Evolutionary conservation across 2,329 filamentous ascomycete genomes (phyloP), one percentile per base, ranked within the genome.

Genomic region (Aspergillus vadensis): DNA sequence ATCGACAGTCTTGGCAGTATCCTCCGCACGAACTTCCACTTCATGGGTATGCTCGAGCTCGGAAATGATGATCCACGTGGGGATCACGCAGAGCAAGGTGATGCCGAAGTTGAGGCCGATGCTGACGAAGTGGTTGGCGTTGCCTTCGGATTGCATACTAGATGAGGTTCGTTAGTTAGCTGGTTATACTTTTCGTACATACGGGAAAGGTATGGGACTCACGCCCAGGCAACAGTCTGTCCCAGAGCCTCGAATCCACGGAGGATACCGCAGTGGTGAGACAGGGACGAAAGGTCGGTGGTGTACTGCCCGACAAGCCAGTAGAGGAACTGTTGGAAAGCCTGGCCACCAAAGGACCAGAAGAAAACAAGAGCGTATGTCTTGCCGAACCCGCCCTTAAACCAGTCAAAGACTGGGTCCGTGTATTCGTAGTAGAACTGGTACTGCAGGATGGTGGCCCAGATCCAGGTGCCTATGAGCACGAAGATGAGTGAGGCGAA

Each of bases 91-190:
- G n/a, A 61, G 30, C 6, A 61, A 17, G 6, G 59, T 61, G 3
- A 61, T 54, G 8, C 59, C 59, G 25, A 61, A 30, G 14, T 61
- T 61, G 27, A 61, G 43, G 2, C 59, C 59, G 15, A 61, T 61
- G 25, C 59, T 61, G 12, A 58, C 59, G 17, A 61, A 61, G 38
- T 61, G 59, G 50, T 61, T 61, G 12, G 56, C 59, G n/a, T 61
- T 61, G 19, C 59, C 59, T 38, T 61, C 59, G 19, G 55, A 55
- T 58, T 61, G 59, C 59, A 61, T 61, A 4, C 55, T 57, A 17
- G 8, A 14, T 12, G 7, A 0, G 32, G 27, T 36, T 36, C 12
- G 32, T 36, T 36, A 36, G 32, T 6, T 14, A 14, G 3, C 5
- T 12, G 12, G 12, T 5, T 5, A 12, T 14, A 5, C 1, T 6